Evolutionary conservation across 192 early-diverging fungal genomes (phyloP), one percentile per base, ranked within the genome.

Genomic region (Phycomyces nitens): DNA sequence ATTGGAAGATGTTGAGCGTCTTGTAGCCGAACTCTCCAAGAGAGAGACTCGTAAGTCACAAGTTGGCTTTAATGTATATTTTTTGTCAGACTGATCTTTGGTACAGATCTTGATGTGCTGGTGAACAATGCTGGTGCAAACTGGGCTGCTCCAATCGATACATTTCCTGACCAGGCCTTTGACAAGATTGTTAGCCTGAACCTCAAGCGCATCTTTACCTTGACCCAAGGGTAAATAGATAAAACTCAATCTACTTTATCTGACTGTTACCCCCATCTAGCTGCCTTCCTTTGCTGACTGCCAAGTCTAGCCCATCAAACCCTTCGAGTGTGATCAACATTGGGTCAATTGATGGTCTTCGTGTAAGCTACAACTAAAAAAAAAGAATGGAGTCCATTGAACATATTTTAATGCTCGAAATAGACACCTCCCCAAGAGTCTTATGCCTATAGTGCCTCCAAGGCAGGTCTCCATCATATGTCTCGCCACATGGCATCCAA

Each of bases 261-360:
- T 47, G 24, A 41, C 21, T 64, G 11, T 41, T 23, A 38, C 77
- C 70, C n/a, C 11, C 3, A 21, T 20, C 0, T 62, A 75, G 73
- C 3, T 77, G 88, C 50, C 60, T 92, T 15, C 92, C 91, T 6
- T 73, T 90, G 49, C 77, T 97, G 12, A 73, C 79, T 26, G 81
- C 81, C 23, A 83, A 73, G 16, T 80, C 83, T 7, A 80, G 76
- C 2, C 54, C 68, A 18, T 44, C 78, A 6, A 69, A 77, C 24
- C 92, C 93, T 5, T 77, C 88, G 2, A 77, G 86, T 15, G 84
- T 98, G n/a, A 96, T 98, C 79, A 98, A 96, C 72, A 90, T 98
- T 69, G 88, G 90, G 5, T 89, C 83, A 3, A 78, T 94, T 56
- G 88, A 89, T 39, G 86, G 88, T 12, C 59, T 88, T 11, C 39